phyloP scores from a whole-genome alignment of 179 eudicot genomes.

The Drosera spatulata region DNA sequence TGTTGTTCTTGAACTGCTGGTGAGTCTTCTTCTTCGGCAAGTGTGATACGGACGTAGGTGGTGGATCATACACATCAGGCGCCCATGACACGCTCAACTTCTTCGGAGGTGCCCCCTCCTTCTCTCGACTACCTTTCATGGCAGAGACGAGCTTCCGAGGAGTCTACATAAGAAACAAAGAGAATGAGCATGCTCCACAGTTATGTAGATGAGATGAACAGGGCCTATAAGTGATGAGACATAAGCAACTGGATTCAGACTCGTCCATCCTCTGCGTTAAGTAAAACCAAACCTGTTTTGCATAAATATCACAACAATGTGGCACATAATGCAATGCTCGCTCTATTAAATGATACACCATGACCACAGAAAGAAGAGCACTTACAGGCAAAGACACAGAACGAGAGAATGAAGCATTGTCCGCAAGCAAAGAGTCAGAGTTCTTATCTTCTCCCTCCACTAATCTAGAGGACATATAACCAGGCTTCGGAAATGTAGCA shows the following conservation, averaged over 20 bases:
- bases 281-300: not conserved
- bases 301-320: not conserved
- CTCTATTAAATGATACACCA: not conserved
- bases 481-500: not conserved
- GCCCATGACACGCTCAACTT: constrained; percentile 79
- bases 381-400: not conserved
- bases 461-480: not conserved
- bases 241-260: not conserved
- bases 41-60: constrained; percentile 58
- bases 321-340: not conserved
- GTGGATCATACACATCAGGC: constrained; percentile 90
- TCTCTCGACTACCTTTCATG: constrained; percentile 81
- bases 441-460: not conserved
- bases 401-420: not conserved
- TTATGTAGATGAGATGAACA: not conserved
- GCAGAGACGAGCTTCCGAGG: constrained; percentile 67
- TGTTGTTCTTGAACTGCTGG: constrained; percentile 31
- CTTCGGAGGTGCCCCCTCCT: constrained; percentile 37
- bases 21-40: constrained; percentile 32
- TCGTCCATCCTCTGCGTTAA: no score
- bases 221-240: not conserved
- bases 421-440: not conserved
- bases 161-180: constrained; percentile 16
- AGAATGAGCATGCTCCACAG: not conserved
- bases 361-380: not conserved